phyloP scores from a whole-genome alignment of 1,284 basidiomycete species.

The Vanrija sp. region DNA sequence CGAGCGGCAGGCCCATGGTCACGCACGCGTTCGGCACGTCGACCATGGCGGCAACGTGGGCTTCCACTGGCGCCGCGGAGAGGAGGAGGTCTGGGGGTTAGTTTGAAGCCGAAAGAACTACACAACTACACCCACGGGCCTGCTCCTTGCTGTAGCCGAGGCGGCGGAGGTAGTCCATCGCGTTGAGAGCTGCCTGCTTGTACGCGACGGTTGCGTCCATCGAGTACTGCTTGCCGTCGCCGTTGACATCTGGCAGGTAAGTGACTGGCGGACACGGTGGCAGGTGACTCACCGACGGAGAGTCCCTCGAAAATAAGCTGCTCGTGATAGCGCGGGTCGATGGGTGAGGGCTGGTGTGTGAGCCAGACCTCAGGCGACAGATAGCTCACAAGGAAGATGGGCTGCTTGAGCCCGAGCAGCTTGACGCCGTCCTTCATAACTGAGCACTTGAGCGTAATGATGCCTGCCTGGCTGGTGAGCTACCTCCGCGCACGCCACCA shows the following conservation, averaged over 20 bases:
- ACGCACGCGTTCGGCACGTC: slow-evolving; percentile 75
- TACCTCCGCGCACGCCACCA: slow-evolving; percentile 30
- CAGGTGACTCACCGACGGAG: neutral
- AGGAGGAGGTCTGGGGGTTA: slow-evolving; percentile 60
- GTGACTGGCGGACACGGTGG: no score
- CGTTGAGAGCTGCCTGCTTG: slow-evolving; percentile 71
- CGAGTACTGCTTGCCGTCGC: slow-evolving; percentile 11
- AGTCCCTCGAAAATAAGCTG: slow-evolving; percentile 14
- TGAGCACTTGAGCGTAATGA: slow-evolving; percentile 6
- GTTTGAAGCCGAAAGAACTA: no score
- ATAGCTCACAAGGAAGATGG: slow-evolving; percentile 5
- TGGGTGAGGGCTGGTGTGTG: slow-evolving; percentile 6
- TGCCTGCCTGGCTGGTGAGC: neutral
- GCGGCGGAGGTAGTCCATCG: slow-evolving; percentile 62
- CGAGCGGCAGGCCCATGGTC: slow-evolving; percentile 64
- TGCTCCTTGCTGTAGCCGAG: slow-evolving; percentile 55
- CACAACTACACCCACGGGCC: slow-evolving; percentile 51
- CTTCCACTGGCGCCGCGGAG: slow-evolving; percentile 70
- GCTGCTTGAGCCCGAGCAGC: slow-evolving; percentile 10
- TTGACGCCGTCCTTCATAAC: slow-evolving; percentile 7
- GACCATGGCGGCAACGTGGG: slow-evolving; percentile 66
- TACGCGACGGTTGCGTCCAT: slow-evolving; percentile 50
- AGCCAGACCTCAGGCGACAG: no score
- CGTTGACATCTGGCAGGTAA: slow-evolving; percentile 4
- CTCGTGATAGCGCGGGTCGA: slow-evolving; percentile 15